Base-by-base conservation (phyloP, 352 stramenopile genomes). In the Globisporangium canariense region DNA sequence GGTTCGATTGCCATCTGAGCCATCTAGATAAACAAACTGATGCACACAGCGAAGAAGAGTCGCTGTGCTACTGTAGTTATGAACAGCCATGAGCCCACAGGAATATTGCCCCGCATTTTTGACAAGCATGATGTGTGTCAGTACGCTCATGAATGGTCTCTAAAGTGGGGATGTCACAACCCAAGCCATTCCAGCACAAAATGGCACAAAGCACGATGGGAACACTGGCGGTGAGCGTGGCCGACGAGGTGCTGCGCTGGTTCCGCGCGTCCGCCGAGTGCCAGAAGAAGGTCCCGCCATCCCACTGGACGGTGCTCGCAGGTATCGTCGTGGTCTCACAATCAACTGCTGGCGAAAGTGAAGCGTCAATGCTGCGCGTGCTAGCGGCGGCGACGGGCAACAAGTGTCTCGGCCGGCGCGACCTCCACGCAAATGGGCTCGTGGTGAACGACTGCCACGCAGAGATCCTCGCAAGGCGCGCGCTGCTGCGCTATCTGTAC, bases 401-500 rank as follows among this genome's bases (percentile, higher is more conserved):
- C 63, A 95, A 95, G 62, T 95, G 87, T 50, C 75, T 95, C n/a
- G 86, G 84, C 2, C 58, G 70, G 46, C 77, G 82, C 60, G 78
- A 90, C 59, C 68, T 94, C 50, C 73, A 87, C 63, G 66, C 60
- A 13, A 65, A 93, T 40, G 91, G 89, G 22, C 81, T 90, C 56
- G 77, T 97, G 36, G 71, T 98, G 8, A 92, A 97, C 74, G 95
- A 98, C 77, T 96, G 79, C 51, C 95, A 98, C 73, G 95, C 95
- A 25, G 95, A 98, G 81, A 78, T 97, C 38, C 67, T 98, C 38
- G 81, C 90, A 4, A 76, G 90, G 55, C 79, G 94, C 18, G 88
- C 91, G 13, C 74, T 98, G 4, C 63, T 97, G 40, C 76, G 83
- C 20, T 93, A 92, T 55, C 61, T 98, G 38, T 98, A 95, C 77